Conservation (phyloP, 192 early-diverging fungal species). For the Linnemannia exigua region DNA sequence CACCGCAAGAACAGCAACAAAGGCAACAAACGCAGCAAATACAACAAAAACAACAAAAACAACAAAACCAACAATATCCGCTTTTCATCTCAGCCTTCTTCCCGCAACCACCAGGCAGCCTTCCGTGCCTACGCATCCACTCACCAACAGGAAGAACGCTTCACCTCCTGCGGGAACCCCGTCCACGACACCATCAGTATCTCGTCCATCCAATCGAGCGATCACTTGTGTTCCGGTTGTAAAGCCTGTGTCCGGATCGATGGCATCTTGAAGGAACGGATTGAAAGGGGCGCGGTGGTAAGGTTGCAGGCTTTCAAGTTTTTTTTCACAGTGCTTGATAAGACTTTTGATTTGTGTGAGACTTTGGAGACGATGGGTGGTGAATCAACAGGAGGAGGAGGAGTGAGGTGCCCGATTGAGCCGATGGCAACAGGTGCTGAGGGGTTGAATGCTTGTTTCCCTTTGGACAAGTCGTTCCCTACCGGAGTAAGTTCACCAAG, state of each 20-base stretch:
- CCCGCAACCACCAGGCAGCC: neutral
- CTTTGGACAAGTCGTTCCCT: neutral
- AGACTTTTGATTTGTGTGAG: slow-evolving; percentile 20
- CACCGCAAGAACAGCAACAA: neutral
- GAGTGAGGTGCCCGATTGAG: slow-evolving; percentile 14
- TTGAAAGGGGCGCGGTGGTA: slow-evolving; percentile 12
- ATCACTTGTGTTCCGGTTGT: slow-evolving; percentile 15
- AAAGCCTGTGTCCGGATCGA: slow-evolving; percentile 20
- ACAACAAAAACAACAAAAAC: neutral
- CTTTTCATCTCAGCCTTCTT: neutral
- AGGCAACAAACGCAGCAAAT: neutral
- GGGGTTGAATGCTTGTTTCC: slow-evolving; percentile 13
- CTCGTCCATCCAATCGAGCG: neutral
- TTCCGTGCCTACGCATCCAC: neutral
- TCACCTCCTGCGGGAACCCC: slow-evolving; percentile 6
- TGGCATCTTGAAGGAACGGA: neutral
- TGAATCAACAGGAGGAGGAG: neutral
- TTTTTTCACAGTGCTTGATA: slow-evolving; percentile 12
- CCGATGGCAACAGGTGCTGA: neutral
- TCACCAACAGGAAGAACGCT: slow-evolving; percentile 2
- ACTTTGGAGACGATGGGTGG: neutral
- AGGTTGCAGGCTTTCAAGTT: slow-evolving; percentile 13
- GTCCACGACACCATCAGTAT: neutral
- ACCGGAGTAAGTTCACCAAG: slow-evolving; percentile 9
- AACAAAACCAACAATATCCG: neutral